A percentile compares a stretch with the other conserved stretches of the same genome.
Conservation (phyloP, 2,329 filamentous ascomycete species). For the Didymella pomorum region DNA sequence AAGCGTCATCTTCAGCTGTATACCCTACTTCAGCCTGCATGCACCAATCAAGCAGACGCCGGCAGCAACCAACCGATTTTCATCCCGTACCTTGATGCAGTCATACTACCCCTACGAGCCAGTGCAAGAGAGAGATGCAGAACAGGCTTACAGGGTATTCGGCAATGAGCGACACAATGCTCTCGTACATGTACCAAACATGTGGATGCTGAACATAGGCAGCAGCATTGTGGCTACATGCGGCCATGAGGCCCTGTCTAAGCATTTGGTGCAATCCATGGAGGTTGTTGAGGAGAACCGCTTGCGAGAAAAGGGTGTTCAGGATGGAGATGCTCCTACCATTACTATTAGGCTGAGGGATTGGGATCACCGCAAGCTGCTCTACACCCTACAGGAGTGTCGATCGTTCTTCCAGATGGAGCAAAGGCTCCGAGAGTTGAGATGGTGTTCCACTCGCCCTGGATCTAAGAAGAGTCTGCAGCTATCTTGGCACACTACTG, state of each 20-base stretch:
- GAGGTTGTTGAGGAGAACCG: conserved; percentile 15
- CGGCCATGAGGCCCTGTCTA: conserved; percentile 32
- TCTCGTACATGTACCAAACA: conserved; percentile 40
- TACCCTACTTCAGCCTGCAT: conserved; percentile 39
- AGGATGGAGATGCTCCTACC: conserved; percentile 15
- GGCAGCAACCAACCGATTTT: conserved; percentile 22
- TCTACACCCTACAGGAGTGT: conserved; percentile 34
- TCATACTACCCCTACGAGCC: conserved; percentile 45
- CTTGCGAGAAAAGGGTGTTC: not conserved
- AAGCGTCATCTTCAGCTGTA: conserved; percentile 42
- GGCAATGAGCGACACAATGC: conserved; percentile 24
- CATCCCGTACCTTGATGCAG: conserved; percentile 42
- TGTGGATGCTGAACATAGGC: conserved; percentile 46
- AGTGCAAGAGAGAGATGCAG: conserved; percentile 40
- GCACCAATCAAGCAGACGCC: conserved; percentile 6
- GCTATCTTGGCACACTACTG: conserved; percentile 15
- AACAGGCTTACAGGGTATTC: conserved; percentile 42
- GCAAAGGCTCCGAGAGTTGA: conserved; percentile 36
- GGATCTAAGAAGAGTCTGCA: conserved; percentile 9
- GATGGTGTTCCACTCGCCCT: not conserved
- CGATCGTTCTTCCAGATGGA: conserved; percentile 45
- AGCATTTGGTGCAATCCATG: conserved; percentile 41
- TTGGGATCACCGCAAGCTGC: conserved; percentile 29
- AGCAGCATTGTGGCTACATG: conserved; percentile 38
- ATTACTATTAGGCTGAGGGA: conserved; percentile 33